Conservation (phyloP, 352 stramenopile genomes). For the Saprolegnia parasitica region DNA sequence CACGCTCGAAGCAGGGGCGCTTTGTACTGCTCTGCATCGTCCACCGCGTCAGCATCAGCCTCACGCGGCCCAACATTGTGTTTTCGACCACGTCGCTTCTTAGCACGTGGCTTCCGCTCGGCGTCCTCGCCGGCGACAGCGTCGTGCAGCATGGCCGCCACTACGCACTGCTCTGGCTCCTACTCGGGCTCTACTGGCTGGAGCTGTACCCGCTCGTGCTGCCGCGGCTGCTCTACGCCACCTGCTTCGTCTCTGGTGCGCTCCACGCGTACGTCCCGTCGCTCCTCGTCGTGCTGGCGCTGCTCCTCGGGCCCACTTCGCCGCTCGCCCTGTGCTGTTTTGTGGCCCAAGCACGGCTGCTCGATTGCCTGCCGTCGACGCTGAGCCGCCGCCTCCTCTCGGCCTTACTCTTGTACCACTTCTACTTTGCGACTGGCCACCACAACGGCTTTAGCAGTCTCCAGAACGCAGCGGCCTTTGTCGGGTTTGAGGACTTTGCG, state of each 20-base stretch:
- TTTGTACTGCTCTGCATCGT: constrained; percentile 15
- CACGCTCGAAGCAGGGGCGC: not conserved
- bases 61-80: constrained; percentile 21
- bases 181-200: constrained; percentile 23
- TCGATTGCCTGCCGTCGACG: not conserved
- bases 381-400: not conserved
- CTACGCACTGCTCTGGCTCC: constrained; percentile 1
- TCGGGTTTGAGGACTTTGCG: constrained; percentile 83
- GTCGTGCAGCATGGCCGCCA: not conserved
- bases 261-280: not conserved
- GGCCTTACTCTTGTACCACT: constrained; percentile 40
- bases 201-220: constrained; percentile 10
- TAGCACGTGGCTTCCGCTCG: not conserved
- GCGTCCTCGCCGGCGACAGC: not conserved
- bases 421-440: constrained; percentile 73
- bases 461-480: constrained; percentile 85
- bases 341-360: not conserved
- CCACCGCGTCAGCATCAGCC: not conserved
- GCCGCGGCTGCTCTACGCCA: constrained; percentile 8
- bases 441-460: constrained; percentile 87
- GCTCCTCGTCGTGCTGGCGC: constrained; percentile 43
- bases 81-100: not conserved
- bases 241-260: not conserved
- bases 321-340: constrained; percentile 40
- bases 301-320: constrained; percentile 63